Conservation (phyloP, 345 rosid genomes). For the Acer yangbiense region DNA sequence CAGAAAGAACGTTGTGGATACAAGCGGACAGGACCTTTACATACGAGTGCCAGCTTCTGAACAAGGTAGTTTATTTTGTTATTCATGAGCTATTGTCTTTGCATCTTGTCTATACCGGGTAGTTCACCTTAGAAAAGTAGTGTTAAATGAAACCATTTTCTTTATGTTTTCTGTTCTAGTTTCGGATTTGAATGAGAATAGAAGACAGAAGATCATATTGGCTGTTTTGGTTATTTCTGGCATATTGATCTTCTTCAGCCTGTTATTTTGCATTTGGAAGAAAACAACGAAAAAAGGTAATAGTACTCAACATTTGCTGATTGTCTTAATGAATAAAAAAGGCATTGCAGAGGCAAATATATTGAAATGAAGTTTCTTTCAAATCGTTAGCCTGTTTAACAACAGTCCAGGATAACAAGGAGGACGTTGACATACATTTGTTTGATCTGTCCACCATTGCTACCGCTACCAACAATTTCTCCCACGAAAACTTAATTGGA, state of each 20-base stretch:
- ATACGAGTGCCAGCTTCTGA: slow-evolving; percentile 25
- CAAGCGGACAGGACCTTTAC: slow-evolving; percentile 19
- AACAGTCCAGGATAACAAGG: not conserved
- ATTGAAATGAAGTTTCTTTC: not conserved
- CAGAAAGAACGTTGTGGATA: not conserved
- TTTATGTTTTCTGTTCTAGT: no score
- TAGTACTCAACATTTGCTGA: not conserved
- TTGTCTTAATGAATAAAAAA: not conserved
- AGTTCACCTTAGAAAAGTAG: no score
- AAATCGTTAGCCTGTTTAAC: not conserved
- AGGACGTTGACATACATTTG: slow-evolving; percentile 28
- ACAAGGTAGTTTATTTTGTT: slow-evolving; percentile 23
- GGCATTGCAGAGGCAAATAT: not conserved
- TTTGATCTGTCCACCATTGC: slow-evolving; percentile 27
- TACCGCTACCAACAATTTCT: slow-evolving; percentile 35
- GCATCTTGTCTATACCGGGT: no score
- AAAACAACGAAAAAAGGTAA: slow-evolving; percentile 7
- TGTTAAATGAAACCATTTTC: no score
- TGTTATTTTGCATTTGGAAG: not conserved
- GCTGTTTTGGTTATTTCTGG: not conserved
- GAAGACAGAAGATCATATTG: no score
- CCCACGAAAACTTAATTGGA: slow-evolving; percentile 26
- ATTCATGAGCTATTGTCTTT: not conserved
- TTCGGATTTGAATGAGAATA: no score
- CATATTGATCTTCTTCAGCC: not conserved